Base-by-base conservation (phyloP, 129 eudicot species). In the Flaveria trinervia region DNA sequence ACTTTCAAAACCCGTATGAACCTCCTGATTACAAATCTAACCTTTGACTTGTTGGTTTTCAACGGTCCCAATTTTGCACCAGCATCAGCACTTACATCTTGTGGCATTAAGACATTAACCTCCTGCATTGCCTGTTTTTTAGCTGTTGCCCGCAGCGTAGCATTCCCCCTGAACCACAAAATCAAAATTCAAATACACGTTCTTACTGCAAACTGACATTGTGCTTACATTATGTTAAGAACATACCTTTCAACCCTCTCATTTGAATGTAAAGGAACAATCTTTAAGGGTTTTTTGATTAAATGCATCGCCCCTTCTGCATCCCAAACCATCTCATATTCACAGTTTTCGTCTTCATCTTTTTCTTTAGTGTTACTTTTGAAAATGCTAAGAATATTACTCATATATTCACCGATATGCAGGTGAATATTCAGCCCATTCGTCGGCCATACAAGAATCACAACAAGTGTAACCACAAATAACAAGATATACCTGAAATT, bases 261-360 rank as follows among this genome's bases (percentile, higher is more conserved):
- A 41, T n/a, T 87, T 65, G 83, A 67, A 57, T 14, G 23, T 28
- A 71, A 65, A n/a, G 83, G 30, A 28, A 83, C 74, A 33, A 62
- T 52, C 64, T 88, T 80, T 15, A 48, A 10, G 25, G 92, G 61
- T 85, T 88, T 94, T 81, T 91, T 91, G 54, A 94, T 85, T 41
- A 94, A 89, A 80, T 94, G 99, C 96, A 94, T 87, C 8, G 93
- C 78, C 8, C 99, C 99, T 81, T 94, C 99, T 18, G 99, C 96
- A 83, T 89, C 99, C 99, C 99, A 94, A 33, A 94, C 82, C 97
- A 84, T 88, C 86, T 94, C 99, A 70, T 91, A 91, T 65, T 89
- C 96, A 26, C 87, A 86, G 57, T 83, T 85, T 48, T 87, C 99
- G 79, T 94, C 98, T 74, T 94, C 99, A 77, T 78, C 81, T 83